These are phyloP conservation scores for Sisymbrium irio DNA, from an alignment of 345 rosid genomes.

Conservation along the genomic window DNA sequence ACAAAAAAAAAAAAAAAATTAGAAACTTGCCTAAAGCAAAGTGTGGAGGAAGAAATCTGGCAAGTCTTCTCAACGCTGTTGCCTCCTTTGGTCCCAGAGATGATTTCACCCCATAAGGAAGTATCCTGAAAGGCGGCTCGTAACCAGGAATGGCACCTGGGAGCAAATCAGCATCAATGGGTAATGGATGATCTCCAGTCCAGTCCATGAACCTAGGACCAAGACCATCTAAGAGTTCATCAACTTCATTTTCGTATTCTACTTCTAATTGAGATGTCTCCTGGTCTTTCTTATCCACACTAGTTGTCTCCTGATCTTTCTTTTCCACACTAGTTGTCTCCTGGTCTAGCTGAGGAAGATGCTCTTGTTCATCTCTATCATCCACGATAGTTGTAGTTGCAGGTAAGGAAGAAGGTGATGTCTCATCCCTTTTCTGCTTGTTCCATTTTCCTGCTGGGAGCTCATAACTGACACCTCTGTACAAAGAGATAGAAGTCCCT, in stretches of 20 bases:
- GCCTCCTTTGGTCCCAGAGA: slow-evolving; percentile 62
- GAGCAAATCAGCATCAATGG: slow-evolving; percentile 93
- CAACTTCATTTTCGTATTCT: slow-evolving; percentile 71
- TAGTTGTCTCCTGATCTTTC: slow-evolving; percentile 31
- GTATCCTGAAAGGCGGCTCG: slow-evolving; percentile 83
- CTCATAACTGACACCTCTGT: slow-evolving; percentile 86
- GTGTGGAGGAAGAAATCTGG: too few species aligned
- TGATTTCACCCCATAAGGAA: slow-evolving; percentile 84
- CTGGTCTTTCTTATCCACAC: slow-evolving; percentile 30
- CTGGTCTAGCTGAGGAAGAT: slow-evolving; percentile 29
- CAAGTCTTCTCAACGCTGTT: slow-evolving; percentile 70
- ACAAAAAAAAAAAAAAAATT: too few species aligned
- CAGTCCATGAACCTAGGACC: slow-evolving; percentile 87
- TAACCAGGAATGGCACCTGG: slow-evolving; percentile 68
- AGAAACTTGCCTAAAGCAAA: too few species aligned
- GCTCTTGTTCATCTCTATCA: slow-evolving; percentile 25
- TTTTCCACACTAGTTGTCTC: slow-evolving; percentile 31
- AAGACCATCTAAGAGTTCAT: slow-evolving; percentile 61
- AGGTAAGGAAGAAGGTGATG: slow-evolving; percentile 31
- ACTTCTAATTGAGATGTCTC: slow-evolving; percentile 36
- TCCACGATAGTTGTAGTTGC: slow-evolving; percentile 24
- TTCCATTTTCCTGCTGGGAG: slow-evolving; percentile 56
- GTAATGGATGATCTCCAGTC: slow-evolving; percentile 73
- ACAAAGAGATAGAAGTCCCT: slow-evolving; percentile 72
- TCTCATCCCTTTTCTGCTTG: slow-evolving; percentile 49